Evolutionary conservation across 805 yeast genomes (phyloP).

Genomic region (Hermanozyma aechmeae): DNA sequence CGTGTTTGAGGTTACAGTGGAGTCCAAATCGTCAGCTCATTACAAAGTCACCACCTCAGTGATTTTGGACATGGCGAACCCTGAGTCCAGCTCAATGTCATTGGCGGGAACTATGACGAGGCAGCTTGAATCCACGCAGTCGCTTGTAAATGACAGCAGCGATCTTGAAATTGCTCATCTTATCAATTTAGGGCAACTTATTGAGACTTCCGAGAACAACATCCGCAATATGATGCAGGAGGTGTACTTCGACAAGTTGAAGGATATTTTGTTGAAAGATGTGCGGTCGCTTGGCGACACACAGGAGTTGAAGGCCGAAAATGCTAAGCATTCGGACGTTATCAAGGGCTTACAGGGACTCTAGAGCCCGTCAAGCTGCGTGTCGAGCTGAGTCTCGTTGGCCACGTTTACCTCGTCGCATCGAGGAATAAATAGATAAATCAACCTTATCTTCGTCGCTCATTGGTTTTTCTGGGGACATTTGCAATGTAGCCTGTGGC

Average conservation of each 20-base stretch:
- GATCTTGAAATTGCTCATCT: slow-evolving; percentile 59
- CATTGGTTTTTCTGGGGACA: no score
- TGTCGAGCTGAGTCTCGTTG: not conserved
- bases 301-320: slow-evolving; percentile 19
- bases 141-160: slow-evolving; percentile 24
- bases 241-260: slow-evolving; percentile 90
- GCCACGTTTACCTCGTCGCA: not conserved
- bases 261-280: slow-evolving; percentile 60
- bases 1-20: slow-evolving; percentile 66
- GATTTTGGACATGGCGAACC: slow-evolving; percentile 53
- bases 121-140: slow-evolving; percentile 55
- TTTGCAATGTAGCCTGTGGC: no score
- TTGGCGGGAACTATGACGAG: slow-evolving; percentile 82
- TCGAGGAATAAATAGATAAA: slow-evolving; percentile 16
- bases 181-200: slow-evolving; percentile 72
- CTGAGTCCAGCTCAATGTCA: slow-evolving; percentile 18
- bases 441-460: slow-evolving; percentile 16
- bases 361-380: slow-evolving; percentile 3
- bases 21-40: slow-evolving; percentile 23
- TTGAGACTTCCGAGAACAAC: slow-evolving; percentile 84
- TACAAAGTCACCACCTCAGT: slow-evolving; percentile 85
- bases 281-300: slow-evolving; percentile 30
- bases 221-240: slow-evolving; percentile 83
- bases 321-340: slow-evolving; percentile 24
- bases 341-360: slow-evolving; percentile 30